These are phyloP conservation scores for Aspergillus fumigatus DNA, from an alignment of 2,329 filamentous ascomycete genomes.

Conservation along the genomic window DNA sequence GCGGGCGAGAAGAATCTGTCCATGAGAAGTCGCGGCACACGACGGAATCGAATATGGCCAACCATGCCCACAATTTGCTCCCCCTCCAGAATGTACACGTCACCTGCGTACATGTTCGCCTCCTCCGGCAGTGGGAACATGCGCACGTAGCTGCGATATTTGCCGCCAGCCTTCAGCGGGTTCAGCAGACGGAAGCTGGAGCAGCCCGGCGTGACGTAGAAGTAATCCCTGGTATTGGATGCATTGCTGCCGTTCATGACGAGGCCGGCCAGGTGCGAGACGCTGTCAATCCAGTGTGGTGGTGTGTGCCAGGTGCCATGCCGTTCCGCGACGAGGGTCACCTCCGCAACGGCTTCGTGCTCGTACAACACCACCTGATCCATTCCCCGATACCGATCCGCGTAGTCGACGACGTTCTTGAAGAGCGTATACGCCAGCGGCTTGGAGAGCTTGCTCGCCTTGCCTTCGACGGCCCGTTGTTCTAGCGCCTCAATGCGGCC, in stretches of 20 bases:
- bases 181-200: constrained; percentile 21
- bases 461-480: constrained; percentile 18
- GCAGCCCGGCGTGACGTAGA: constrained; percentile 35
- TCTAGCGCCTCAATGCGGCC: constrained; percentile 21
- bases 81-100: constrained; percentile 37
- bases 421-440: constrained; percentile 35
- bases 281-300: constrained; percentile 37
- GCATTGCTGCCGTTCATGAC: constrained; percentile 28
- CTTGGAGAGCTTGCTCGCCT: constrained; percentile 22
- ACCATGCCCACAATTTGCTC: constrained; percentile 30
- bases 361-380: constrained; percentile 26
- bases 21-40: constrained; percentile 18
- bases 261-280: constrained; percentile 34
- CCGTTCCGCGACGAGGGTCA: constrained; percentile 19
- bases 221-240: constrained; percentile 23
- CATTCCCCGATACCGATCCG: constrained; percentile 28
- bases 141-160: constrained; percentile 30
- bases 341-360: constrained; percentile 26
- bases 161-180: constrained; percentile 19
- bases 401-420: constrained; percentile 23
- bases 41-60: constrained; percentile 32
- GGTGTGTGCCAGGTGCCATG: constrained; percentile 27
- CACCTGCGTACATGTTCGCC: constrained; percentile 31
- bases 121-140: constrained; percentile 29
- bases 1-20: constrained; percentile 15